A percentile compares a stretch with the other conserved stretches of the same genome.
Conservation (phyloP, 192 early-diverging fungal genomes). For the Linnemannia hyalina region DNA sequence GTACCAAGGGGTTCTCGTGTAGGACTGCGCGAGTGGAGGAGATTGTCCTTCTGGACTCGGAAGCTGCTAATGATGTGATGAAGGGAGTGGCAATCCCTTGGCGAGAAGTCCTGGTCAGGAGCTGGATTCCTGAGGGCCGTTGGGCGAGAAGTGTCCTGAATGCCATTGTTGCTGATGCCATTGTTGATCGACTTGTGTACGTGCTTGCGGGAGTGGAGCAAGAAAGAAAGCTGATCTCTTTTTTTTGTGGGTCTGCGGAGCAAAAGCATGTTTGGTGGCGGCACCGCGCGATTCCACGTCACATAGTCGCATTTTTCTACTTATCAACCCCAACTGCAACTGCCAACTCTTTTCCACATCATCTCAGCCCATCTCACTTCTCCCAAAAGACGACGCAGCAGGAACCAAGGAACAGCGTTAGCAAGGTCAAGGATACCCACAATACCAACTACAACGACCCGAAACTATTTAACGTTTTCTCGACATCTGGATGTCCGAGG, state of each 20-base stretch:
- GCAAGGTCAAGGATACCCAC: background rate
- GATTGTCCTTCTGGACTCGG: slow-evolving; percentile 15
- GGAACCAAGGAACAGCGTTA: background rate
- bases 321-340: background rate
- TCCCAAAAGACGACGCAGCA: background rate
- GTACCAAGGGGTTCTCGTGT: slow-evolving; percentile 69
- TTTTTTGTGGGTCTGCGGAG: background rate
- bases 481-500: slow-evolving; percentile 1
- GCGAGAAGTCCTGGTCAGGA: background rate
- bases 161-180: slow-evolving; percentile 1
- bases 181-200: background rate
- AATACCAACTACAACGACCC: background rate
- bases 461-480: background rate
- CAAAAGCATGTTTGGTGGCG: slow-evolving; percentile 5
- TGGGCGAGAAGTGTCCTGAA: background rate
- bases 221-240: background rate
- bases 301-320: background rate
- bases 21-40: slow-evolving; percentile 28
- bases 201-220: background rate
- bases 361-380: background rate
- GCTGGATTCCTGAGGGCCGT: background rate
- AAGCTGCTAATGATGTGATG: background rate
- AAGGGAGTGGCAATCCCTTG: background rate
- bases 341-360: slow-evolving; percentile 6
- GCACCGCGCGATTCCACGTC: slow-evolving; percentile 1